A percentile compares a stretch with the other conserved stretches of the same genome.
Evolutionary conservation across 2,329 filamentous ascomycete species (phyloP).

Genomic region (Coniochaeta pulveracea): DNA sequence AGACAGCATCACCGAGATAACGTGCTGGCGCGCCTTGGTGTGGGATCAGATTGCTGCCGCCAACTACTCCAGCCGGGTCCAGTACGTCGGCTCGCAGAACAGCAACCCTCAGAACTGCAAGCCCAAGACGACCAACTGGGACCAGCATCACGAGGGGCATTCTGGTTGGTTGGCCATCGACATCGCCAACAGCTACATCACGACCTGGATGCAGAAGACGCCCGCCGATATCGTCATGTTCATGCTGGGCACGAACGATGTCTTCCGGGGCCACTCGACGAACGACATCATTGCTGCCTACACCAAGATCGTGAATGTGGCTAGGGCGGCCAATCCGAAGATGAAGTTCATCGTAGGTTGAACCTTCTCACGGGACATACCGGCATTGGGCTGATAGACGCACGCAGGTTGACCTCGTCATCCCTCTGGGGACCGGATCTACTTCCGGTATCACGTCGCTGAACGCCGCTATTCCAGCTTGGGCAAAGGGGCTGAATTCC

Average conservation of each 20-base stretch:
- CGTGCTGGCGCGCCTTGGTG: conserved; percentile 29
- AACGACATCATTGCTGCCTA: conserved; percentile 26
- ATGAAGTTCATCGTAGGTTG: conserved; percentile 27
- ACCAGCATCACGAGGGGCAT: conserved; percentile 30
- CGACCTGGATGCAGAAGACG: conserved; percentile 23
- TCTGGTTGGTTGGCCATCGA: conserved; percentile 29
- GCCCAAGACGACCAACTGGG: conserved; percentile 20
- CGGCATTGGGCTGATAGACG: conserved; percentile 1
- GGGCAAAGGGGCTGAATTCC: conserved; percentile 22
- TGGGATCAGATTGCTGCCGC: conserved; percentile 26
- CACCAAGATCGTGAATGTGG: conserved; percentile 24
- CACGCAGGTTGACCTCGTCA: conserved; percentile 25
- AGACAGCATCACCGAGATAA: conserved; percentile 27
- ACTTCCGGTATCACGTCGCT: conserved; percentile 16
- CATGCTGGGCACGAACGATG: conserved; percentile 34
- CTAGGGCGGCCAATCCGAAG: conserved; percentile 23
- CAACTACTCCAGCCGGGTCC: conserved; percentile 20
- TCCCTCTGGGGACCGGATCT: conserved; percentile 21
- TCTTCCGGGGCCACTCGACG: conserved; percentile 17
- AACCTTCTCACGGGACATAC: neutral
- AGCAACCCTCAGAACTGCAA: conserved; percentile 25
- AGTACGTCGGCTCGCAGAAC: conserved; percentile 29
- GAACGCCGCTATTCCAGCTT: conserved; percentile 25
- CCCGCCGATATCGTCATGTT: conserved; percentile 31
- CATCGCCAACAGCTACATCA: conserved; percentile 28